Evolutionary conservation across 805 yeast species (phyloP).

Genomic region (Candida corydali): DNA sequence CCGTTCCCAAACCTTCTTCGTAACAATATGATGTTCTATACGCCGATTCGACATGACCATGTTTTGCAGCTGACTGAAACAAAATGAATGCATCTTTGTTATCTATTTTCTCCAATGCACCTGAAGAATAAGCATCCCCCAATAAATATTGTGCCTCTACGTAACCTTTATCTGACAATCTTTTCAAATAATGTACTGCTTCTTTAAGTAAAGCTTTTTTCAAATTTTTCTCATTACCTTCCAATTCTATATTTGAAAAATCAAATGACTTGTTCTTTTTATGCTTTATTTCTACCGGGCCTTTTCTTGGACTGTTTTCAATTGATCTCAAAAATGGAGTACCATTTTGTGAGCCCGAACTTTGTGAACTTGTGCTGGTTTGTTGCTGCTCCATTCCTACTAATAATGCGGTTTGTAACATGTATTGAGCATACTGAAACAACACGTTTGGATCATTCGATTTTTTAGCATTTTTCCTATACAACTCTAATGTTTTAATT

Average conservation of each 20-base stretch:
- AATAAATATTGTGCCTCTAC: constrained; percentile 88
- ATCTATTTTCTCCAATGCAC: constrained; percentile 78
- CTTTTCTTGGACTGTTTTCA: constrained; percentile 17
- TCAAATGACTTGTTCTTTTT: constrained; percentile 20
- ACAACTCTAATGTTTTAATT: constrained; percentile 79
- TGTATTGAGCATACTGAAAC: constrained; percentile 87
- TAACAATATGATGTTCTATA: constrained; percentile 88
- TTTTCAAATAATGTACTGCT: constrained; percentile 65
- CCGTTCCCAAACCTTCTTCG: constrained; percentile 91
- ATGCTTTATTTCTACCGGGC: constrained; percentile 14
- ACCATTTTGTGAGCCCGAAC: constrained; percentile 8
- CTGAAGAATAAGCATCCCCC: constrained; percentile 86
- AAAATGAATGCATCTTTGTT: constrained; percentile 68
- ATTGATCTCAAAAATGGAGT: constrained; percentile 9
- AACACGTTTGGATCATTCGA: constrained; percentile 82
- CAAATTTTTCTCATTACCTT: constrained; percentile 25
- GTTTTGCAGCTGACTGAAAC: constrained; percentile 89
- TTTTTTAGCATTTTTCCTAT: constrained; percentile 79
- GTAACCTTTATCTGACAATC: constrained; percentile 73
- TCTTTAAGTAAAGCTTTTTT: constrained; percentile 67
- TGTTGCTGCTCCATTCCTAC: constrained; percentile 32
- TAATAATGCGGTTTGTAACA: constrained; percentile 78
- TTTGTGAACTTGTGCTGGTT: constrained; percentile 9
- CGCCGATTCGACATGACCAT: constrained; percentile 87
- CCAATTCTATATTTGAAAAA: constrained; percentile 11